Base-by-base conservation (phyloP, 208 protist genomes). In the Acanthamoeba polyphaga region DNA sequence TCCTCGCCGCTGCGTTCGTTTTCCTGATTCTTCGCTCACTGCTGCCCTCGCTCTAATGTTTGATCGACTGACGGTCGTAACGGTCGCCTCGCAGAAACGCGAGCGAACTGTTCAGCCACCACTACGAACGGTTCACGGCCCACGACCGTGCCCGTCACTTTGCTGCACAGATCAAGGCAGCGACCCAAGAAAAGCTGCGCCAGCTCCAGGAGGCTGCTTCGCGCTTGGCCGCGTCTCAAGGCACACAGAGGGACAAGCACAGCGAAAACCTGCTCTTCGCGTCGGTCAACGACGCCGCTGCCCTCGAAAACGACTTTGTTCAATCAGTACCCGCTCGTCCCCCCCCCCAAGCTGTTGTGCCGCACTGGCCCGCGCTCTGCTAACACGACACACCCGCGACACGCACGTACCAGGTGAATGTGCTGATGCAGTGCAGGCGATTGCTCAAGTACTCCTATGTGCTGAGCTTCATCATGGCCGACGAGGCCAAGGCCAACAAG, bases 391-490 rank as follows among this genome's bases (percentile, higher is more conserved):
- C 38, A 38, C 38, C 38, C 38, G 38, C 38, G 38, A 38, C 38
- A 38, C 38, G 38, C 38, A 38, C 3, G 38, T 3, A 38, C 38
- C 72, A 82, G 82, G 46, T 89, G 10, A 89, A 64, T 27, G 51
- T 89, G 12, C 24, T 89, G 6, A 8, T 89, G n/a, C 82, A 89
- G 46, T 89, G 82, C 82, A 58, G 82, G n/a, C 82, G 82, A 13
- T 29, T 89, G 82, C 82, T 89, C 51, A 89, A 89, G 82, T 89
- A 89, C 82, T 64, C 82, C 27, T 89, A 89, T 27, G 82, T 89
- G 43, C 46, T 89, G 17, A 64, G 46, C 51, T 89, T 68, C 82
- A 7, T 17, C 13, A 27, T 68, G 51, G 32, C 46, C 19, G 82
- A 89, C 8, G 19, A 89, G 34, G 24, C 1, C 55, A 66, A 38